A percentile compares a stretch with the other conserved stretches of the same genome.
phyloP scores from a whole-genome alignment of 208 protist species.

The Naegleria gruberi region DNA sequence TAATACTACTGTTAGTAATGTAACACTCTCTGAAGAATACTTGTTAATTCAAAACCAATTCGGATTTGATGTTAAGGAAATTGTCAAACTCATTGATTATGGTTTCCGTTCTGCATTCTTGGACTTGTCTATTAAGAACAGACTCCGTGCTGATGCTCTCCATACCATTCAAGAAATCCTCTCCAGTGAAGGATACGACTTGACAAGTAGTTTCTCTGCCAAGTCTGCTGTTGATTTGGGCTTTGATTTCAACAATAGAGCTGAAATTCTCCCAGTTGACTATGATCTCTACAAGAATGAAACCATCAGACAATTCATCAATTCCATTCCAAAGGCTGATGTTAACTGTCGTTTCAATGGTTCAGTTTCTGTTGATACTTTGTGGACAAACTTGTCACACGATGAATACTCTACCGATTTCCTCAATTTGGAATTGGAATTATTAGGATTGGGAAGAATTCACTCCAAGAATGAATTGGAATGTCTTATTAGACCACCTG shows the following conservation, averaged over 20 bases:
- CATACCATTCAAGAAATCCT: neutral
- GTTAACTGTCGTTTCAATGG: neutral
- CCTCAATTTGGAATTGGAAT: neutral
- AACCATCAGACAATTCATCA: neutral
- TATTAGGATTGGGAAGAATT: neutral
- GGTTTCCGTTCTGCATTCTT: conserved; percentile 33
- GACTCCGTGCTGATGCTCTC: neutral
- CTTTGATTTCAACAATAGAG: neutral
- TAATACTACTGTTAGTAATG: conserved; percentile 44
- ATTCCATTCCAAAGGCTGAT: neutral
- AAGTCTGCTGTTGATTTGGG: neutral
- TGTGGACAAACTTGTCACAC: neutral
- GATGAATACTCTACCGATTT: neutral
- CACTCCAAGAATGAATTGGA: neutral
- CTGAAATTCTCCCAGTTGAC: neutral
- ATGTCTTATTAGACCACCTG: neutral
- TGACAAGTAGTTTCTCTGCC: neutral
- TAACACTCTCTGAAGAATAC: conserved; percentile 43
- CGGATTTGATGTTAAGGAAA: conserved; percentile 42
- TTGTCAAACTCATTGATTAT: conserved; percentile 44
- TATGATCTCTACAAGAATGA: neutral
- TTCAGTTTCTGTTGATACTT: neutral
- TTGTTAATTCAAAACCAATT: conserved; percentile 40
- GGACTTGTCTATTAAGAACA: neutral
- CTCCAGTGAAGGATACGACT: neutral